Base-by-base conservation (phyloP, 2,329 filamentous ascomycete species). In the Cercospora canescens region DNA sequence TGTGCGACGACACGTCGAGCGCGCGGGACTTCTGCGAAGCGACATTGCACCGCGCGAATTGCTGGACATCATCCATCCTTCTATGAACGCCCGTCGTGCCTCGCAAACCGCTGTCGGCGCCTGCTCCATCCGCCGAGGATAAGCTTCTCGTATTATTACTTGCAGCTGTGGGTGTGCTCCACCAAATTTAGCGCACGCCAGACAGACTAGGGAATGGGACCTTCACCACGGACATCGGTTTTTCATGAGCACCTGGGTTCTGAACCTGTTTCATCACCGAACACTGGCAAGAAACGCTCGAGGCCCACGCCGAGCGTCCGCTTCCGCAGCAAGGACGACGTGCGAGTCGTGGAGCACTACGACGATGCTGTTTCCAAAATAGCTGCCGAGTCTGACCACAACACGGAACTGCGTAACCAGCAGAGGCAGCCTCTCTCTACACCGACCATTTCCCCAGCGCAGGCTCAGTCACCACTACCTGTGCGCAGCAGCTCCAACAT, bases 301-400 rank as follows among this genome's bases (percentile, higher is more conserved):
- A 48, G 64, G 45, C 67, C 69, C n/a, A 50, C 63, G 21, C 63
- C 52, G 16, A 56, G 60, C n/a, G 71, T 75, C 28, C 71, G 73
- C 14, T 75, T 73, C 60, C 70, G 70, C n/a, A 75, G 70, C 63
- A 67, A 69, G 50, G 69, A 74, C 66, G 73, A 75, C 61, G 69
- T 76, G 37, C 70, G 70, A 52, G 66, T 74, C 34, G 64, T 70
- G 14, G 66, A 72, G 34, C 67, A 69, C 37, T 62, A 70, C 59
- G 67, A 72, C 37, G 63, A 73, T 64, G 69, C 63, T 56, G 67
- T 60, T 63, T 52, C 59, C 30, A 21, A 39, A 39, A 70, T 56
- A 39, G 63, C 64, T 61, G 39, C 60, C 54, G 64, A 61, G 59
- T 62, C 60, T 41, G 34, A 45, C 48, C 56, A 56, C 64, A 52